Evolutionary conservation across 1,284 basidiomycete species (phyloP).

Genomic region (Cystobasidium slooffiae): DNA sequence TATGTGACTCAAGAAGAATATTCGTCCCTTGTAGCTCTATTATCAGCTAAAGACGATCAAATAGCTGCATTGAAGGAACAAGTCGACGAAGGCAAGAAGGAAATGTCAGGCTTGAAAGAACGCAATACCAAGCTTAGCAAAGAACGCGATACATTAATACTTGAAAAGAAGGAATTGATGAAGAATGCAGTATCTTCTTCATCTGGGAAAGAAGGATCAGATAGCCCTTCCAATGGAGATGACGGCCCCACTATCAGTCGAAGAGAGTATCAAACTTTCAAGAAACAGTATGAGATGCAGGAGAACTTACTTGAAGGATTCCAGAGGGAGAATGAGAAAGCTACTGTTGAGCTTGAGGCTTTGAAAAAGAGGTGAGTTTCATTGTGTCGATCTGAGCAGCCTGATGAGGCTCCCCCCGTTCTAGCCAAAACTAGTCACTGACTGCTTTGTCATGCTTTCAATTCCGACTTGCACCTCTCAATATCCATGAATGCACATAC

Average conservation of each 20-base stretch:
- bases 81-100: constrained; percentile 14
- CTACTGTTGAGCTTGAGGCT: constrained; percentile 32
- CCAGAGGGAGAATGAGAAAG: constrained; percentile 44
- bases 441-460: background rate
- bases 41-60: constrained; percentile 38
- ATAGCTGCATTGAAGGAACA: constrained; percentile 10
- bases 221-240: background rate
- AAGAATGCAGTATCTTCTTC: background rate
- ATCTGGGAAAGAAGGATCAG: background rate
- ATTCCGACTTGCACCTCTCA: no score
- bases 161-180: constrained; percentile 19
- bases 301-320: constrained; percentile 42
- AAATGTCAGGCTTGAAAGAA: background rate
- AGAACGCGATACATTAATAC: constrained; percentile 20
- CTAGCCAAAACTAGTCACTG: background rate
- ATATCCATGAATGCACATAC: no score
- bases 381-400: background rate
- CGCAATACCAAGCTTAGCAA: constrained; percentile 5
- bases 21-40: constrained; percentile 20
- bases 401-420: background rate
- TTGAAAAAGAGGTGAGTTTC: constrained; percentile 32
- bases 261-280: constrained; percentile 23
- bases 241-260: background rate
- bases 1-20: constrained; percentile 38
- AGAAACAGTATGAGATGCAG: constrained; percentile 45